phyloP scores from a whole-genome alignment of 441 rosid species.

The Populus trichocarpa region DNA sequence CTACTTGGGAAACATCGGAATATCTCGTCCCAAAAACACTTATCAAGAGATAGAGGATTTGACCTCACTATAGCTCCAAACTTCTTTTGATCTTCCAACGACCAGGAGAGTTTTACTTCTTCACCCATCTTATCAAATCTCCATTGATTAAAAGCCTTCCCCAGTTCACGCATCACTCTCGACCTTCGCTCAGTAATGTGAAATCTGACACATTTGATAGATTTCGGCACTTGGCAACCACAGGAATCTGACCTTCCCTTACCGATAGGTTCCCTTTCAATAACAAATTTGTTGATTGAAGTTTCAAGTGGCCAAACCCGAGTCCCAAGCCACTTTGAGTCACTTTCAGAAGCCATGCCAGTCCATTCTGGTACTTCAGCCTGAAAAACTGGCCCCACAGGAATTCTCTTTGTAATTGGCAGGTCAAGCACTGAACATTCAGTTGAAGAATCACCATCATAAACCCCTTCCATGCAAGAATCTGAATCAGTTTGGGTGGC shows the following conservation, averaged over 20 bases:
- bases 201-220: constrained; percentile 68
- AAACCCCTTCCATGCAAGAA: constrained; percentile 19
- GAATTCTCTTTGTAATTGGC: constrained; percentile 37
- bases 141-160: constrained; percentile 58
- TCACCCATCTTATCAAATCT: constrained; percentile 76
- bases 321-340: constrained; percentile 74
- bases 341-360: constrained; percentile 46
- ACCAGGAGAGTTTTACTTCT: constrained; percentile 56
- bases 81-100: constrained; percentile 45
- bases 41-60: constrained; percentile 36
- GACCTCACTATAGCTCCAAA: constrained; percentile 44
- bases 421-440: constrained; percentile 35
- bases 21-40: constrained; percentile 48
- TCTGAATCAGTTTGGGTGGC: constrained; percentile 24
- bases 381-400: constrained; percentile 62
- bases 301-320: constrained; percentile 68
- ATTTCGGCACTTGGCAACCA: constrained; percentile 58
- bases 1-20: constrained; percentile 37
- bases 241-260: constrained; percentile 80
- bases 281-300: constrained; percentile 26
- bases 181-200: constrained; percentile 51
- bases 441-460: constrained; percentile 24
- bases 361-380: constrained; percentile 76
- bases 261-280: constrained; percentile 86
- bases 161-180: constrained; percentile 65